A percentile compares a stretch with the other conserved stretches of the same genome.
Evolutionary conservation across 345 rosid genomes (phyloP).

Genomic region (Rhodamnia rubescens): DNA sequence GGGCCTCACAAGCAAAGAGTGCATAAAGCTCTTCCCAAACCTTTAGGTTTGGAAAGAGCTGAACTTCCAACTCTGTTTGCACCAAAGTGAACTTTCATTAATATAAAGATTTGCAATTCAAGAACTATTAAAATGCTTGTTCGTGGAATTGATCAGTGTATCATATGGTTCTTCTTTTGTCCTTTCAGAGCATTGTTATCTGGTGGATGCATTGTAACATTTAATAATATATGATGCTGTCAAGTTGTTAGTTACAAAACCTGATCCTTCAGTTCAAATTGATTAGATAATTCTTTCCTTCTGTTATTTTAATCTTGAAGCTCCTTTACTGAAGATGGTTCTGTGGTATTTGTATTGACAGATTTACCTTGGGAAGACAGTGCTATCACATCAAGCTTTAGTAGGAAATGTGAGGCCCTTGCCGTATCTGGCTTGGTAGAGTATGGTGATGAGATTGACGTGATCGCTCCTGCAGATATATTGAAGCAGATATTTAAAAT

Average conservation of each 20-base stretch:
- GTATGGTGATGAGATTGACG: constrained; percentile 93
- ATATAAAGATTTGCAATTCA: neutral
- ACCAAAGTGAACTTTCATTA: neutral
- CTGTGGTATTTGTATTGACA: constrained; percentile 18
- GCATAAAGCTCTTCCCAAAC: neutral
- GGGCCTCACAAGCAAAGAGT: neutral
- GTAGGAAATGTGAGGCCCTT: constrained; percentile 79
- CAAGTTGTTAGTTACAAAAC: neutral
- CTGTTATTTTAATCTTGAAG: neutral
- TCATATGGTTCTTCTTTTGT: neutral
- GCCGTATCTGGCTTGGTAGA: constrained; percentile 93
- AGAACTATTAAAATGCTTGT: neutral
- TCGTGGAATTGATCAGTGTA: neutral
- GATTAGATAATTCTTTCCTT: neutral
- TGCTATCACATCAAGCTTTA: constrained; percentile 48
- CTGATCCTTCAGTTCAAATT: neutral
- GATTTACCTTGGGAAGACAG: constrained; percentile 62
- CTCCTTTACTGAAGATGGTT: neutral
- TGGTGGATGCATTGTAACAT: neutral
- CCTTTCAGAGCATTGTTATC: neutral
- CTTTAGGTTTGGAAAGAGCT: neutral
- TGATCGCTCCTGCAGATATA: constrained; percentile 82
- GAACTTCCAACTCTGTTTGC: neutral
- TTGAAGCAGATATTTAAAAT: constrained; percentile 93
- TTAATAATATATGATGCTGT: neutral